These are phyloP conservation scores for Vinca minor DNA, from an alignment of 257 asterid species.

Conservation along the genomic window DNA sequence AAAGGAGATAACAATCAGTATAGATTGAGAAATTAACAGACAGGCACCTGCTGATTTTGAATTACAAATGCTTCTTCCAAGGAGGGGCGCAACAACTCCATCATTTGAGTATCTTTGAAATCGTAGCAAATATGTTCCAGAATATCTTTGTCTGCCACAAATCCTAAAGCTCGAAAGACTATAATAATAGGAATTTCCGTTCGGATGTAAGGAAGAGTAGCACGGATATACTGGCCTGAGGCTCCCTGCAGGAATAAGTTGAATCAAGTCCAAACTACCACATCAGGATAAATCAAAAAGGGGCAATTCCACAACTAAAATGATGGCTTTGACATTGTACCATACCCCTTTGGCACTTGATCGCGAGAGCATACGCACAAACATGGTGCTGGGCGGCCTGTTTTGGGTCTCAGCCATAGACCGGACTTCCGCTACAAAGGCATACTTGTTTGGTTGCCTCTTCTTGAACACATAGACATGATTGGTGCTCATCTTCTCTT, in stretches of 20 bases:
- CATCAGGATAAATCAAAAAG: neutral
- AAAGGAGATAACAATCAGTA: constrained; percentile 10
- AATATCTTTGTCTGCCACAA: constrained; percentile 96
- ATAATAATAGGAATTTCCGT: constrained; percentile 92
- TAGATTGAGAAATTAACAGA: neutral
- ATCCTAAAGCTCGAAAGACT: constrained; percentile 89
- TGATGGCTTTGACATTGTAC: neutral
- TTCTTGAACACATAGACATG: constrained; percentile 94
- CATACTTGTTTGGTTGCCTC: constrained; percentile 99
- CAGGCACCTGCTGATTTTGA: constrained; percentile 83
- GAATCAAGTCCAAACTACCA: neutral
- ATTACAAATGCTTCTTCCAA: constrained; percentile 97
- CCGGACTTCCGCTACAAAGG: constrained; percentile 83
- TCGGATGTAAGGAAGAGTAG: constrained; percentile 91
- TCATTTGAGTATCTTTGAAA: constrained; percentile 87
- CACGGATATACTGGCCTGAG: constrained; percentile 93
- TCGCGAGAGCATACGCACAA: constrained; percentile 95
- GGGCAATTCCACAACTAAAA: neutral
- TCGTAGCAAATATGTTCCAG: constrained; percentile 91
- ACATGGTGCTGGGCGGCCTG: constrained; percentile 96
- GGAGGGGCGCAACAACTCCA: constrained; percentile 94
- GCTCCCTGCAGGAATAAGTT: constrained; percentile 59
- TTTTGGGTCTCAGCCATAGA: constrained; percentile 97
- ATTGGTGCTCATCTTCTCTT: constrained; percentile 99
- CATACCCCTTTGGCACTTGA: constrained; percentile 97